Percentiles rank a stretch among this genome's conserved stretches.
Conservation (phyloP, 2,329 filamentous ascomycete genomes). For the Lasiodiplodia sp. region DNA sequence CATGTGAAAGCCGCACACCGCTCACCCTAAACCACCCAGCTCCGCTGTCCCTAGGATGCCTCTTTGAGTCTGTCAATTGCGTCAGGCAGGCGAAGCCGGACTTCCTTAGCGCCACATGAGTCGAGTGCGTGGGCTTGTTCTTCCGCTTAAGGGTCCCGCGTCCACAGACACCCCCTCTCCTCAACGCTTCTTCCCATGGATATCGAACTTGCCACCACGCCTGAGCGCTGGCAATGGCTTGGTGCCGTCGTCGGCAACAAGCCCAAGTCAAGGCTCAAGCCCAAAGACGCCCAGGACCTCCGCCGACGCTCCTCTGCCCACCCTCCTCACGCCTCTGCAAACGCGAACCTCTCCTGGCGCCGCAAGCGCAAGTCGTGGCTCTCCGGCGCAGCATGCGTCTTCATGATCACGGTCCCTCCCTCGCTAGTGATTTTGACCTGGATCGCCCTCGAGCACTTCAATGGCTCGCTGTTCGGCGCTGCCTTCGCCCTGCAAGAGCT, state of each 20-base stretch:
- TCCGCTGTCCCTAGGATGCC: not conserved
- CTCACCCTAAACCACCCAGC: slow-evolving; percentile 8
- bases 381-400: slow-evolving; percentile 20
- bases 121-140: slow-evolving; percentile 25
- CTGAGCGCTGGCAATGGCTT: slow-evolving; percentile 30
- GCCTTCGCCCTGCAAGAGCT: slow-evolving; percentile 18
- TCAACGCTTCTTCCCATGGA: slow-evolving; percentile 17
- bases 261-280: slow-evolving; percentile 4
- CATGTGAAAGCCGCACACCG: slow-evolving; percentile 24
- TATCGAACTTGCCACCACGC: slow-evolving; percentile 17
- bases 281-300: slow-evolving; percentile 22
- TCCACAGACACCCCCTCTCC: not conserved
- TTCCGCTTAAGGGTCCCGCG: slow-evolving; percentile 7
- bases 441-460: slow-evolving; percentile 29
- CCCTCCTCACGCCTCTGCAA: slow-evolving; percentile 10
- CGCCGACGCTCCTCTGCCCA: slow-evolving; percentile 6
- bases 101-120: slow-evolving; percentile 27
- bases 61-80: slow-evolving; percentile 20
- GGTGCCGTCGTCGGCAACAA: slow-evolving; percentile 26
- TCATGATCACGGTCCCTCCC: slow-evolving; percentile 28
- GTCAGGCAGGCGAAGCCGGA: slow-evolving; percentile 14
- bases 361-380: slow-evolving; percentile 28
- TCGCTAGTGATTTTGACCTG: slow-evolving; percentile 26
- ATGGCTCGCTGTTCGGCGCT: slow-evolving; percentile 19
- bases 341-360: slow-evolving; percentile 26